Base-by-base conservation (phyloP, 192 early-diverging fungal genomes). In the Coemansia sp. region DNA sequence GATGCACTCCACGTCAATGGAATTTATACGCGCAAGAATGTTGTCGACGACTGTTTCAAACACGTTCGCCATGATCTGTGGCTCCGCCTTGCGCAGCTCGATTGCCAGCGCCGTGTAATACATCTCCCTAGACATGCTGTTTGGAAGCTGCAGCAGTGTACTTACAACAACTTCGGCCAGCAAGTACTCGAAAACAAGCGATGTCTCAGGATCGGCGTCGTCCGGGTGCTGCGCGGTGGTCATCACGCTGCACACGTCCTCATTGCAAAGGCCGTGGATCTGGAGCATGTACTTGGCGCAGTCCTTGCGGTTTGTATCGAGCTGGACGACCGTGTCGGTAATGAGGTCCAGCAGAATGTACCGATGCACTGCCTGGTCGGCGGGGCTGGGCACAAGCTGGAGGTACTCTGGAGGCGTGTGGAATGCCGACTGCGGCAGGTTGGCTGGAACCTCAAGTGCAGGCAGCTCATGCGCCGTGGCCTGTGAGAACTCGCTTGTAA, bases 291-390 rank as follows among this genome's bases (percentile, higher is more conserved):
- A 90, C 49, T 86, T 86, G 62, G 87, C 87, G 68, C 90, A 92
- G 78, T 99, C 95, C 71, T 91, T 94, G 76, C 96, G 97, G 83
- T 99, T 99, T 60, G 88, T 87, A 59, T 94, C 92, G 52, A 95
- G 93, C 57, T 95, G 84, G 39, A 88, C 77, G 16, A 97, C 71
- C 10, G 90, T 91, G 74, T 99, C 97, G 4, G 81, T 69, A 44
- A 93, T 85, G 34, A 92, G 75, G 68, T 98, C 96, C 68, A 90
- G 85, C 63, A 97, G 67, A 48, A 99, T 82, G 76, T 58, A 83
- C 58, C 68, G 60, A 41, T 68, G 72, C 66, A 83, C 76, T 6
- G 66, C 49, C 20, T 62, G 60, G 53, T 75, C 76, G 6, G 73
- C 26, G 9, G 68, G 84, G 49, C 69, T 77, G 26, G 68, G 76